These are phyloP conservation scores for Themeda triandra DNA, from an alignment of 176 grass and related monocot species.

Conservation along the genomic window DNA sequence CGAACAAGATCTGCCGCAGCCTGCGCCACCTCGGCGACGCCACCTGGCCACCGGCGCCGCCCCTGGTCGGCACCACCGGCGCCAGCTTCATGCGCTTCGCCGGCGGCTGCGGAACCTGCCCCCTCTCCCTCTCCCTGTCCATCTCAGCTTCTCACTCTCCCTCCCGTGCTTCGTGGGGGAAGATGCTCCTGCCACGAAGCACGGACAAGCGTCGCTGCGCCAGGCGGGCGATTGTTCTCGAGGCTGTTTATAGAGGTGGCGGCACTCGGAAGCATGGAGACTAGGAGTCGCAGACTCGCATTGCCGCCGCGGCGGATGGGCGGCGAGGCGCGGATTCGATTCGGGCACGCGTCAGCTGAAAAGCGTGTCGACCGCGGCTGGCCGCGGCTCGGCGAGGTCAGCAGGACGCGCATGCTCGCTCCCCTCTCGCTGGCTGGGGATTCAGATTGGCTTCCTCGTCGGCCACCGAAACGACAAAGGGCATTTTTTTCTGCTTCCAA, in stretches of 20 bases:
- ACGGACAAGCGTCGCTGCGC: neutral
- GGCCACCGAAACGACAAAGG: neutral
- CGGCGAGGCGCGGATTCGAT: too few species aligned
- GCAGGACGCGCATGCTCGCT: neutral
- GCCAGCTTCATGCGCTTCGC: neutral
- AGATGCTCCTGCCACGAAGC: neutral
- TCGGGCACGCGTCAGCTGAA: neutral
- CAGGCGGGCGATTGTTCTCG: too few species aligned
- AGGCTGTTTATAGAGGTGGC: too few species aligned
- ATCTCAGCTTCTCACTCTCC: too few species aligned
- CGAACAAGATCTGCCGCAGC: neutral
- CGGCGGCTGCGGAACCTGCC: neutral
- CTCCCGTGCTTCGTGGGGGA: neutral
- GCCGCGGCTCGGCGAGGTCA: neutral
- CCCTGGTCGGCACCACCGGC: neutral
- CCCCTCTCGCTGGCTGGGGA: neutral
- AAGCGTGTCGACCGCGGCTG: neutral
- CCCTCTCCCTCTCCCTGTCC: neutral
- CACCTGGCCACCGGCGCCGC: neutral
- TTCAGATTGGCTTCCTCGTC: too few species aligned
- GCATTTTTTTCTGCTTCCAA: too few species aligned
- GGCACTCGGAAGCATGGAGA: too few species aligned
- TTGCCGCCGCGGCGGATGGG: too few species aligned
- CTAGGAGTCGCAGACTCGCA: too few species aligned
- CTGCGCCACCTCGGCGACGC: neutral